A percentile compares a stretch with the other conserved stretches of the same genome.
Conservation (phyloP, 805 yeast species). For the Maudiozyma saulgeensis region DNA sequence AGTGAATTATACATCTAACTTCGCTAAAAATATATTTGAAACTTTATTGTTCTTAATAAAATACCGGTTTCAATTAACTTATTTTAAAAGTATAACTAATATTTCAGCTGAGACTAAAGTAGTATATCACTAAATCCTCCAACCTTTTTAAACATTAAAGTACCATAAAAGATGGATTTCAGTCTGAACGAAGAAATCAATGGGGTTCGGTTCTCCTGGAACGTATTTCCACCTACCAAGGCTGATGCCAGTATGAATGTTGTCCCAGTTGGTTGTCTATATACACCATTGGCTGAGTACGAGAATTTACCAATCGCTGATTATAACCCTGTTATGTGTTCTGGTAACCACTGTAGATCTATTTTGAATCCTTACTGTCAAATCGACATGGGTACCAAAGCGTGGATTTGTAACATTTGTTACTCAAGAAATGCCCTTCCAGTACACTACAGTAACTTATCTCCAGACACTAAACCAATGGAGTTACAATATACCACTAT, state of each 20-base stretch:
- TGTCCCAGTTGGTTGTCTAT: conserved; percentile 87
- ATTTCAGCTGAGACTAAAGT: too few species aligned
- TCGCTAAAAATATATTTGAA: too few species aligned
- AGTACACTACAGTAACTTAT: conserved; percentile 65
- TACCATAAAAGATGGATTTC: conserved; percentile 30
- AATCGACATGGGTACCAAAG: conserved; percentile 61
- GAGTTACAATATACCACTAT: conserved; percentile 72
- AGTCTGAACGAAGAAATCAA: conserved; percentile 61
- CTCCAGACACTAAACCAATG: conserved; percentile 68
- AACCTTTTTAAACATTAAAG: too few species aligned
- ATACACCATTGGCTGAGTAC: conserved; percentile 83
- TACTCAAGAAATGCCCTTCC: conserved; percentile 70
- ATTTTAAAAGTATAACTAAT: too few species aligned
- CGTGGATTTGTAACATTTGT: conserved; percentile 87
- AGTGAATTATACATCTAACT: too few species aligned
- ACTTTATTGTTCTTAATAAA: too few species aligned
- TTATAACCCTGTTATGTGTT: conserved; percentile 80
- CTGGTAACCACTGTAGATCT: conserved; percentile 68
- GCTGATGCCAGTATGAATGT: conserved; percentile 85
- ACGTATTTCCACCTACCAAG: conserved; percentile 79
- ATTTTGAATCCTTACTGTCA: conserved; percentile 81
- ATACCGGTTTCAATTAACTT: too few species aligned
- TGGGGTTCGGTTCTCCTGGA: conserved; percentile 73
- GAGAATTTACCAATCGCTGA: conserved; percentile 68
- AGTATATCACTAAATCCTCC: too few species aligned